Base-by-base conservation (phyloP, 2,329 filamentous ascomycete species). In the Fusarium tupiense region DNA sequence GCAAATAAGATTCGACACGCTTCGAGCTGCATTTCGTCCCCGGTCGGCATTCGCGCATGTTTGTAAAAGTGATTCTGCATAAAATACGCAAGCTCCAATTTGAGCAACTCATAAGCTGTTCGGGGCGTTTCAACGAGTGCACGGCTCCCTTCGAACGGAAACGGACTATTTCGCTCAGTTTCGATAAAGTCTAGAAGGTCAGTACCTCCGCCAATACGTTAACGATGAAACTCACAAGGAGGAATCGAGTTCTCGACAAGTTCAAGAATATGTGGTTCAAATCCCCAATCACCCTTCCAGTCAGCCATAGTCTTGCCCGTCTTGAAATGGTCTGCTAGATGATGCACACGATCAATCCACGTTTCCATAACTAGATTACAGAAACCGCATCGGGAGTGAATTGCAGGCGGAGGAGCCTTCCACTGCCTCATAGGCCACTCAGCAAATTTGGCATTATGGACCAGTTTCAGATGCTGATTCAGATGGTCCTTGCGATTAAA, bases 401-500 rank as follows among this genome's bases (percentile, higher is more conserved):
- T 83, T 1, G 80, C 76, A 0, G 82, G 80, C 0, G 80, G 82
- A 0, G 79, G 79, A 1, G 81, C 78, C 68, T 83, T 83, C 84
- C 84, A 85, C 78, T 71, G 82, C 14, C 68, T 38, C 74, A 76
- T 76, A 1, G 74, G 72, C 74, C 69, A 75, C 14, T 76, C 74
- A 0, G 64, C 60, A 64, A 62, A 83, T 80, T 87, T 88, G 1
- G 71, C 62, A n/a, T 83, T 81, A 41, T 85, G 84, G 0, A 85
- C 81, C 2, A 84, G 73, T 56, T 83, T 82, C 1, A 85, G 57
- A 61, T 85, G 84, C 38, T 85, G 84, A 1, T 83, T 80, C 1
- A 85, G 76, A 61, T 85, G 84, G 31, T 85, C 84, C 62, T 85
- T 85, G 7, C 84, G 71, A 53, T 84, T 84, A 47, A 85, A 85